Conservation (phyloP, 108 stramenopile species). For the Conticribra weissflogii region DNA sequence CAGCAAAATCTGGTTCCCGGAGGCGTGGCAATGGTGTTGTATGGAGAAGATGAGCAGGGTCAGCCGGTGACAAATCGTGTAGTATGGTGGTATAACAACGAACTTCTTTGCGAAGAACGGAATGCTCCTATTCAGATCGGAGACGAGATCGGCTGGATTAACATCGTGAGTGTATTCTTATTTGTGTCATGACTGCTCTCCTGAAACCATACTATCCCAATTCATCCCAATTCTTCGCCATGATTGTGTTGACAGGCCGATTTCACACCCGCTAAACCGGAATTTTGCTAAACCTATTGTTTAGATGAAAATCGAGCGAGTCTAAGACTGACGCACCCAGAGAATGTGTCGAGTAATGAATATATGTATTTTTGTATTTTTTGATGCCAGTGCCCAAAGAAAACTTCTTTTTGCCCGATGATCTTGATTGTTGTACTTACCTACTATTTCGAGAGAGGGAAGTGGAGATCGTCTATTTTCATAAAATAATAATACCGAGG, state of each 20-base stretch:
- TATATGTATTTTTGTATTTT: no score
- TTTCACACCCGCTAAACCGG: background rate
- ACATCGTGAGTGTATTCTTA: background rate
- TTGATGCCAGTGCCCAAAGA: no score
- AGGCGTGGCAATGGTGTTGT: background rate
- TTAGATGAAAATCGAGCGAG: no score
- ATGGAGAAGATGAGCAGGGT: background rate
- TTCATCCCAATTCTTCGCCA: background rate
- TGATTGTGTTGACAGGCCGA: background rate
- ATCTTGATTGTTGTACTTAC: no score
- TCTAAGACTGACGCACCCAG: no score
- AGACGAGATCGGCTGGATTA: background rate
- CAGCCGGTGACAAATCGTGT: background rate
- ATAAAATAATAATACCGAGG: no score
- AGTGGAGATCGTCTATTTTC: no score
- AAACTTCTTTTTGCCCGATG: no score
- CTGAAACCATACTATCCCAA: background rate
- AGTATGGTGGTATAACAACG: background rate
- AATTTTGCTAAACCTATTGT: background rate
- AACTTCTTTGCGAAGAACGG: background rate
- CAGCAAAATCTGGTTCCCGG: background rate
- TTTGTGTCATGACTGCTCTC: no score
- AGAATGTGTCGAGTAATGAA: no score
- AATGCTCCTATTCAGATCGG: background rate
- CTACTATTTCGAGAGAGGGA: no score